Conservation (phyloP, 1,139 yeast species). For the Saccharomyces uvarum region DNA sequence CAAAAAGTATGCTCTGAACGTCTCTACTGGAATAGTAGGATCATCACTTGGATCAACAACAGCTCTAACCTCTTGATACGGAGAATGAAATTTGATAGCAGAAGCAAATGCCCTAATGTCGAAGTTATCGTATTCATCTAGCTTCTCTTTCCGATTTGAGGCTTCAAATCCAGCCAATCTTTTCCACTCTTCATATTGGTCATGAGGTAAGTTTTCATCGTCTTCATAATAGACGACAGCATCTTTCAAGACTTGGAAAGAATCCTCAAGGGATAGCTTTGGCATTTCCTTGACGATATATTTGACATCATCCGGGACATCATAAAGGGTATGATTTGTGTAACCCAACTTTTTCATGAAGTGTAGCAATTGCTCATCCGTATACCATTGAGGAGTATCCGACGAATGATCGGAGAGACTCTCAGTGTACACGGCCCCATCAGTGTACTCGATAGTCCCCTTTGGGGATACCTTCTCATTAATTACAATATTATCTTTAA, state of each 20-base stretch:
- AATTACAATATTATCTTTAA: not conserved
- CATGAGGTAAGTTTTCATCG: slow-evolving; percentile 45
- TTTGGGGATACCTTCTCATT: not conserved
- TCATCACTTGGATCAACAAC: slow-evolving; percentile 49
- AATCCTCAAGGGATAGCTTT: slow-evolving; percentile 35
- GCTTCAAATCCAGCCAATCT: slow-evolving; percentile 18
- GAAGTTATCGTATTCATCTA: slow-evolving; percentile 24
- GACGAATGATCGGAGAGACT: not conserved
- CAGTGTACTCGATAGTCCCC: not conserved
- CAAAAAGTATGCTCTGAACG: slow-evolving; percentile 48
- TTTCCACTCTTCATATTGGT: slow-evolving; percentile 32
- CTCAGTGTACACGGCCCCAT: not conserved
- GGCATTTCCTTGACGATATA: slow-evolving; percentile 39
- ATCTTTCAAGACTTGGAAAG: slow-evolving; percentile 38
- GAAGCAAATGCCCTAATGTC: slow-evolving; percentile 39
- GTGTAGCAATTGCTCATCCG: not conserved
- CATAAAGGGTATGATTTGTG: slow-evolving; percentile 18
- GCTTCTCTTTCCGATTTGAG: slow-evolving; percentile 5
- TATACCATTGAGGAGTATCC: not conserved
- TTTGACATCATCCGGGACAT: slow-evolving; percentile 24
- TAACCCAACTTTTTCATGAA: slow-evolving; percentile 22
- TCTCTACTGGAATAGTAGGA: slow-evolving; percentile 43
- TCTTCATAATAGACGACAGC: slow-evolving; percentile 37
- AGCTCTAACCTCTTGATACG: slow-evolving; percentile 59
- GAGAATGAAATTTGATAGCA: slow-evolving; percentile 46